These are phyloP conservation scores for Pseudopyrenochaeta lycopersici DNA, from an alignment of 2,329 filamentous ascomycete genomes.

Conservation along the genomic window DNA sequence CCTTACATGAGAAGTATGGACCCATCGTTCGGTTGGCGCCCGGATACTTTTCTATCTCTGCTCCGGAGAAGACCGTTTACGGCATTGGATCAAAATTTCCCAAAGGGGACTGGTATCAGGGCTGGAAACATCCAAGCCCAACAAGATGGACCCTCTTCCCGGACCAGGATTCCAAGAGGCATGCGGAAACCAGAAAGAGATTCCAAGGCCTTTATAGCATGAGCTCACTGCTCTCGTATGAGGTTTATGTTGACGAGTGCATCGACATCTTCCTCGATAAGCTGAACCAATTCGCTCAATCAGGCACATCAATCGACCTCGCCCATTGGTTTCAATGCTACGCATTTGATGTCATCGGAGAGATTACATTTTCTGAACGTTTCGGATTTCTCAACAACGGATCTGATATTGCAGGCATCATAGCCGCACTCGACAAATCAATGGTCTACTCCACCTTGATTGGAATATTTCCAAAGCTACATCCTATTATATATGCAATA, in stretches of 20 bases:
- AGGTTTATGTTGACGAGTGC: constrained; percentile 42
- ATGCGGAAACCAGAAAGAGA: constrained; percentile 42
- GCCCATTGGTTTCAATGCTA: too few species aligned
- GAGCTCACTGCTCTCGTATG: constrained; percentile 42
- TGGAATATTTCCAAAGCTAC: constrained; percentile 21
- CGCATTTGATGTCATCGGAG: too few species aligned
- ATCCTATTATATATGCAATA: constrained; percentile 14
- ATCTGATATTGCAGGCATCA: too few species aligned
- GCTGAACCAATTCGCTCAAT: too few species aligned
- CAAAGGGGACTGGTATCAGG: constrained; percentile 35
- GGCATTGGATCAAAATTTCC: constrained; percentile 15
- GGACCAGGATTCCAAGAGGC: constrained; percentile 47
- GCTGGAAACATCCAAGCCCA: constrained; percentile 48
- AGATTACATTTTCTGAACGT: too few species aligned
- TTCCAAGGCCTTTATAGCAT: constrained; percentile 37
- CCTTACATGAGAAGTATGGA: constrained; percentile 8
- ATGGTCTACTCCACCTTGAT: constrained; percentile 24
- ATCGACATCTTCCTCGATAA: neutral
- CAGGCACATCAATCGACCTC: too few species aligned
- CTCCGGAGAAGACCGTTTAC: constrained; percentile 12
- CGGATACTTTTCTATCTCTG: constrained; percentile 1
- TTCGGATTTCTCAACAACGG: too few species aligned
- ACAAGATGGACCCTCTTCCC: constrained; percentile 46
- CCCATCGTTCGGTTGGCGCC: constrained; percentile 11
- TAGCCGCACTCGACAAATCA: neutral